Evolutionary conservation across 495 filamentous ascomycete species (phyloP).

Genomic region (Astrocystis sublimbata): DNA sequence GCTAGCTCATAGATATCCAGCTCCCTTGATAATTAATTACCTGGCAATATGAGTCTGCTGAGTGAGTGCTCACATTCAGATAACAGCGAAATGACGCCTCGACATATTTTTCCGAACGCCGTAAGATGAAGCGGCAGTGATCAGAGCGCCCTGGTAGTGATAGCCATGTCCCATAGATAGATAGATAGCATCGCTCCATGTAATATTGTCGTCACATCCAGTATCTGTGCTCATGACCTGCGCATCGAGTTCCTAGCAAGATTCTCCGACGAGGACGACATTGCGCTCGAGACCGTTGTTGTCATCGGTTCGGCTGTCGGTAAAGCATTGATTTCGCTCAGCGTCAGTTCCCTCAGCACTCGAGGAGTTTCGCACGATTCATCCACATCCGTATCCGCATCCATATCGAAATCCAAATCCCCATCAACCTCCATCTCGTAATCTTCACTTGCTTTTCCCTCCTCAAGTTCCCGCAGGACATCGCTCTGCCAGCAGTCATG

Average conservation of each 20-base stretch:
- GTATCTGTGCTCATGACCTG: neutral
- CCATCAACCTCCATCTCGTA: neutral
- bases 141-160: neutral
- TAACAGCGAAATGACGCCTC: too few relatives aligned
- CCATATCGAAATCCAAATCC: too few relatives aligned
- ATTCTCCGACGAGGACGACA: neutral
- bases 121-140: too few relatives aligned
- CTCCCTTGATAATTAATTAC: neutral
- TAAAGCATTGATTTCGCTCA: slow-evolving; percentile 2
- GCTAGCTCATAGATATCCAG: neutral
- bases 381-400: too few relatives aligned
- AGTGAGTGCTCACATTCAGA: too few relatives aligned
- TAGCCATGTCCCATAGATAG: too few relatives aligned
- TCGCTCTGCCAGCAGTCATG: slow-evolving; percentile 19
- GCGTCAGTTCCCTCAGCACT: neutral
- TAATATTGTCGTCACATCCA: neutral
- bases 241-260: neutral
- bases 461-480: neutral
- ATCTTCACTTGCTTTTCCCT: neutral
- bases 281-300: neutral
- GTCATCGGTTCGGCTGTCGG: neutral
- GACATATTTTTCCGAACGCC: too few relatives aligned
- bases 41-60: too few relatives aligned
- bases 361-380: neutral
- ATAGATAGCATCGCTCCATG: neutral